These are phyloP conservation scores for Uncinocarpus reesii DNA, from an alignment of 2,329 filamentous ascomycete species.

Conservation along the genomic window DNA sequence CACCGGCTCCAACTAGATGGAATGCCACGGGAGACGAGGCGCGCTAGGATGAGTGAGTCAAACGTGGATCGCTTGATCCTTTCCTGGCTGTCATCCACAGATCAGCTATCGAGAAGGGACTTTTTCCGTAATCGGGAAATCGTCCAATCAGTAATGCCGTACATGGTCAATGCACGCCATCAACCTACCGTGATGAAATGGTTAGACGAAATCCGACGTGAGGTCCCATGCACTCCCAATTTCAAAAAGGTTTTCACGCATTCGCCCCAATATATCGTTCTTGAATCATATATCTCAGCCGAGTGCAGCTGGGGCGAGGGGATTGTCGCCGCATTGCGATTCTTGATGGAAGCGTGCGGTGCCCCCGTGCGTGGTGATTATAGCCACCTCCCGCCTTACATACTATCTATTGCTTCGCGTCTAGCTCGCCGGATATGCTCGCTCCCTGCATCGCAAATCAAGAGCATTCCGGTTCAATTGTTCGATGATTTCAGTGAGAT, in stretches of 20 bases:
- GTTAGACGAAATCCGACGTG: slow-evolving; percentile 24
- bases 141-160: slow-evolving; percentile 27
- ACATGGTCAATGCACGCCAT: slow-evolving; percentile 32
- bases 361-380: not conserved
- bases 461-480: slow-evolving; percentile 22
- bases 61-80: slow-evolving; percentile 28
- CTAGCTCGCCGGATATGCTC: slow-evolving; percentile 23
- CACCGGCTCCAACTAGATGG: slow-evolving; percentile 25
- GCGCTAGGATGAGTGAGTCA: slow-evolving; percentile 28
- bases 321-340: slow-evolving; percentile 24
- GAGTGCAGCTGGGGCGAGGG: slow-evolving; percentile 30
- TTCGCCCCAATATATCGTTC: slow-evolving; percentile 18
- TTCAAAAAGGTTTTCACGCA: not conserved
- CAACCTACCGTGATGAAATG: slow-evolving; percentile 29
- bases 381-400: slow-evolving; percentile 3
- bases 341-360: slow-evolving; percentile 23
- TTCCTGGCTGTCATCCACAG: slow-evolving; percentile 35
- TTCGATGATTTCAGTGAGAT: slow-evolving; percentile 27
- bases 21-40: slow-evolving; percentile 10
- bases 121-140: slow-evolving; percentile 25
- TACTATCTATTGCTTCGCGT: slow-evolving; percentile 13
- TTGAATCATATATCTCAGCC: slow-evolving; percentile 27
- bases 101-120: slow-evolving; percentile 22
- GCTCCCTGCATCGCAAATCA: slow-evolving; percentile 17
- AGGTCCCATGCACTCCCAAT: slow-evolving; percentile 20